Conservation (phyloP, 257 asterid species). For the Thymus quinquecostatus region DNA sequence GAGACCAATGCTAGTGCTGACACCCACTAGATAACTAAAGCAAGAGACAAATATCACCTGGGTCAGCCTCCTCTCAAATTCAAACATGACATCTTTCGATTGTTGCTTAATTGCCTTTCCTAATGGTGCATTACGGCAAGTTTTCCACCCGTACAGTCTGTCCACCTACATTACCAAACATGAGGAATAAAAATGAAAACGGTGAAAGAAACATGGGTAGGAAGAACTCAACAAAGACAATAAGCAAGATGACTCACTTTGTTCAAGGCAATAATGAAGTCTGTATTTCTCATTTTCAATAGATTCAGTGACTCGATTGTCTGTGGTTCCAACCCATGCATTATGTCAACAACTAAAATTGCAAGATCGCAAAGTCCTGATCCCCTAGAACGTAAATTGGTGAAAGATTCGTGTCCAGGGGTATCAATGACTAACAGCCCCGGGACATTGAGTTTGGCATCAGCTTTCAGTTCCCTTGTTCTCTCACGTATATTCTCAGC, state of each 20-base stretch:
- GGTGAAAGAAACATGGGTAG: conserved; percentile 1
- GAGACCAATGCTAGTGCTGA: conserved; percentile 22
- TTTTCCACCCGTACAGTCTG: conserved; percentile 87
- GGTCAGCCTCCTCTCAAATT: conserved; percentile 72
- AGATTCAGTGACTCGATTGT: conserved; percentile 96
- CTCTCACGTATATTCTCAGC: conserved; percentile 95
- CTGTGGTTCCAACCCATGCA: conserved; percentile 99
- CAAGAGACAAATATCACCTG: conserved; percentile 48
- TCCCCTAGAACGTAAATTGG: conserved; percentile 91
- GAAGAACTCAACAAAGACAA: conserved; percentile 12
- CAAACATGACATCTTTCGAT: conserved; percentile 67
- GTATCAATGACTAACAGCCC: conserved; percentile 96
- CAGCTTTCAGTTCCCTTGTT: conserved; percentile 93
- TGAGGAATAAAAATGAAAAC: conserved; percentile 6
- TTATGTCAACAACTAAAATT: conserved; percentile 91
- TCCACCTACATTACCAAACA: conserved; percentile 63
- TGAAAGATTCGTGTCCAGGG: conserved; percentile 97
- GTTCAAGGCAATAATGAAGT: conserved; percentile 88
- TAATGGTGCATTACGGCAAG: conserved; percentile 80
- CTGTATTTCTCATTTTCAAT: conserved; percentile 87
- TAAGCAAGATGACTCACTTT: conserved; percentile 58
- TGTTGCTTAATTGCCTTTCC: conserved; percentile 80
- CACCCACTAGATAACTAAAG: conserved; percentile 14
- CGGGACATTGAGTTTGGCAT: conserved; percentile 92
- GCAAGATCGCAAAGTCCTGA: conserved; percentile 98